Evolutionary conservation across 202 grass and related monocot species (phyloP).

Genomic region (Eragrostis tef): DNA sequence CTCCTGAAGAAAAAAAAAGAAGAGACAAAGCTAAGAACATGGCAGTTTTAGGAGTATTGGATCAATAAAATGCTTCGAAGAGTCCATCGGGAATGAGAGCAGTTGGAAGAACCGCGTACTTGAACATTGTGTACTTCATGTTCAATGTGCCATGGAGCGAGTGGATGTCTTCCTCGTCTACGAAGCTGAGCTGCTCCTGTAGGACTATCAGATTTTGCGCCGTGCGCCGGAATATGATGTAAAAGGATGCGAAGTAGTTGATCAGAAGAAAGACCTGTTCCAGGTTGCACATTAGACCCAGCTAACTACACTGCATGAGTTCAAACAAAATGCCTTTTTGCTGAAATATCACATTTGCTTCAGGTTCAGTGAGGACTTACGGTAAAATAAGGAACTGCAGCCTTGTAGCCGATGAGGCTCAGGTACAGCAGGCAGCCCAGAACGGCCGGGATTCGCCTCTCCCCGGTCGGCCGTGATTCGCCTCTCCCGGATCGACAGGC

Average conservation of each 20-base stretch:
- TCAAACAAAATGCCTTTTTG: not conserved
- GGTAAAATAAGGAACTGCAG: conserved; percentile 84
- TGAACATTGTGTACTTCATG: conserved; percentile 95
- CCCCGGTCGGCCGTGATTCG: conserved; percentile 73
- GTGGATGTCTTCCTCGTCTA: conserved; percentile 79
- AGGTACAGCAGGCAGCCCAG: conserved; percentile 86
- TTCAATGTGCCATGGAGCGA: conserved; percentile 75
- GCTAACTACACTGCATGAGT: not conserved
- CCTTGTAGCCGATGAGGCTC: conserved; percentile 86
- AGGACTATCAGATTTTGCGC: conserved; percentile 75
- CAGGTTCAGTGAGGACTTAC: conserved; percentile 38
- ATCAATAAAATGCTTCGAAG: not conserved
- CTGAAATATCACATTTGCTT: not conserved
- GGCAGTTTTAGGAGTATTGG: not conserved
- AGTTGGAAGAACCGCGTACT: conserved; percentile 49
- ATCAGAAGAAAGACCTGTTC: conserved; percentile 71
- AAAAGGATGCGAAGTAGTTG: conserved; percentile 79
- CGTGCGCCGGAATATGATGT: conserved; percentile 74
- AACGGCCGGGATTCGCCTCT: conserved; percentile 71
- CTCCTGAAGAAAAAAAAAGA: conserved; percentile 54
- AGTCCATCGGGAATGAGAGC: not conserved
- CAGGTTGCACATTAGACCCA: not conserved
- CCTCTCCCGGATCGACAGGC: conserved; percentile 77
- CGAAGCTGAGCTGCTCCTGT: conserved; percentile 69
- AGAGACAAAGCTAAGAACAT: conserved; percentile 5